Evolutionary conservation across 2,329 filamentous ascomycete genomes (phyloP).

Genomic region (Drechslera avenae): DNA sequence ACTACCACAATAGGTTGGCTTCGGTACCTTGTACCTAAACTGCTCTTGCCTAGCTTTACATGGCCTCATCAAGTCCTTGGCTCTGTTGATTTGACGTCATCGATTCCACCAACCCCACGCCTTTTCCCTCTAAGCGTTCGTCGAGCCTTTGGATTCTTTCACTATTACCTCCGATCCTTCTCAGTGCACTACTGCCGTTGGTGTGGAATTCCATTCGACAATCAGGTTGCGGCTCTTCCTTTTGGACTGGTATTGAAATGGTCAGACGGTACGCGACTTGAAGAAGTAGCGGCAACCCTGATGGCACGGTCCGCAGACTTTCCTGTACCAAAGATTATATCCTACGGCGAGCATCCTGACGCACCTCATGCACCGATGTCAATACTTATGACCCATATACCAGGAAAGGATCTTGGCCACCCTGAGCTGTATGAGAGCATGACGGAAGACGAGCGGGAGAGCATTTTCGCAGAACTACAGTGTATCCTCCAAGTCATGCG

Average conservation of each 20-base stretch:
- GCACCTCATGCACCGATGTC: conserved; percentile 1
- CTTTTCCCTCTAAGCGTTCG: background rate
- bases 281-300: conserved; percentile 24
- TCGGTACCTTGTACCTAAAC: no score
- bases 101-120: no score
- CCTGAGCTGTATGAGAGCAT: conserved; percentile 24
- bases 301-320: conserved; percentile 21
- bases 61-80: no score
- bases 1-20: no score
- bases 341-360: conserved; percentile 24
- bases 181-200: conserved; percentile 13
- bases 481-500: conserved; percentile 45
- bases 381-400: conserved; percentile 47
- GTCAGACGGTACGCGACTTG: conserved; percentile 25
- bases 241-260: conserved; percentile 26
- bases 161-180: no score
- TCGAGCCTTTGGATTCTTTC: background rate
- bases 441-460: conserved; percentile 34
- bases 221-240: conserved; percentile 19
- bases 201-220: conserved; percentile 21
- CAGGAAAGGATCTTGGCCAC: conserved; percentile 35
- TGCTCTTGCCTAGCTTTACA: no score
- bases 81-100: no score
- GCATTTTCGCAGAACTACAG: conserved; percentile 45
- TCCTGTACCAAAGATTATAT: conserved; percentile 25